Conservation (phyloP, 1,284 basidiomycete genomes). For the Cryptococcus amylolentus region DNA sequence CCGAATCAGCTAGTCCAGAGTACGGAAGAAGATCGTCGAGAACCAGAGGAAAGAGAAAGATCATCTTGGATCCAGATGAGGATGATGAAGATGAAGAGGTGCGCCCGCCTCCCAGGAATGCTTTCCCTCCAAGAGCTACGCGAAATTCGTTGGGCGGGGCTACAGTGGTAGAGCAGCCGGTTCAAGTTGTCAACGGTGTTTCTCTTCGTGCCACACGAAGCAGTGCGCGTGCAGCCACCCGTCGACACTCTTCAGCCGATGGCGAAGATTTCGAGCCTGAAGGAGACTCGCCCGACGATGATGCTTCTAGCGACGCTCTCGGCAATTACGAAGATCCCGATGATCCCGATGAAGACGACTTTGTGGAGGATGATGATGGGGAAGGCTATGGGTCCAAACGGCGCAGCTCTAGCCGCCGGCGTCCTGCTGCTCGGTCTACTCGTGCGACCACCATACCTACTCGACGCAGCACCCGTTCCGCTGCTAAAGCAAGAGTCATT, state of each 20-base stretch:
- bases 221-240: neutral
- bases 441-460: constrained; percentile 7
- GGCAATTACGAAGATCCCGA: constrained; percentile 16
- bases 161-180: neutral
- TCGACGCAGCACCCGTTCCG: constrained; percentile 19
- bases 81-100: constrained; percentile 28
- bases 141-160: constrained; percentile 9
- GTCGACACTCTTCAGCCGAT: constrained; percentile 13
- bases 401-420: neutral
- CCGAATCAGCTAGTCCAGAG: neutral
- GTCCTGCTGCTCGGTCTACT: neutral
- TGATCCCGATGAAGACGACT: constrained; percentile 13
- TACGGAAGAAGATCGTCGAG: constrained; percentile 2
- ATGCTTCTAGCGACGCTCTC: constrained; percentile 12
- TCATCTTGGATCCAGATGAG: constrained; percentile 33
- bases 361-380: constrained; percentile 1
- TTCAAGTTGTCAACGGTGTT: constrained; percentile 4
- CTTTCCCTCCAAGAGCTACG: constrained; percentile 23
- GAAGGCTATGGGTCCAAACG: constrained; percentile 1
- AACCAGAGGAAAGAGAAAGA: constrained; percentile 35
- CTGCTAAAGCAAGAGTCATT: constrained; percentile 6
- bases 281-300: constrained; percentile 7
- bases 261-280: constrained; percentile 18
- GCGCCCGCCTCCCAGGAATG: constrained; percentile 14
- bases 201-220: neutral